A percentile compares a stretch with the other conserved stretches of the same genome.
Conservation (phyloP, 1,284 basidiomycete genomes). For the Trametes polyzona region DNA sequence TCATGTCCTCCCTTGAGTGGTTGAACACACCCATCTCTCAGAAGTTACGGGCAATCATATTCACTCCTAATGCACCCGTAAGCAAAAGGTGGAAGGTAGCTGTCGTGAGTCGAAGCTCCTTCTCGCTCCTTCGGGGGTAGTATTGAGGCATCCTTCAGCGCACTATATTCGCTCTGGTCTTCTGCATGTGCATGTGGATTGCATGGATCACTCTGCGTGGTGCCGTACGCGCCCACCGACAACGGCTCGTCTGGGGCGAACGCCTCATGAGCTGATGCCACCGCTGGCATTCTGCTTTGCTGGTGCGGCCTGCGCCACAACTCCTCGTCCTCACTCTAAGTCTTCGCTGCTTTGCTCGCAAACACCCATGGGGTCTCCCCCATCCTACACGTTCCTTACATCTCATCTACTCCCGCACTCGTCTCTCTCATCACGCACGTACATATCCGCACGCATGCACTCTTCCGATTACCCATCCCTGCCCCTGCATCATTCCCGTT, state of each 20-base stretch:
- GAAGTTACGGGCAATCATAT: constrained; percentile 70
- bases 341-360: background rate
- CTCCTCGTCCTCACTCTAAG: background rate
- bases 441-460: constrained; percentile 2
- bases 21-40: constrained; percentile 74
- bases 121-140: background rate
- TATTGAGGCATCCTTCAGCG: constrained; percentile 40
- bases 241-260: constrained; percentile 77
- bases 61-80: constrained; percentile 69
- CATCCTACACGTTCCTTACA: background rate
- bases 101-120: constrained; percentile 39
- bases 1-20: constrained; percentile 68
- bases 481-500: background rate
- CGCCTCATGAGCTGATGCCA: constrained; percentile 62
- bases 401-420: background rate
- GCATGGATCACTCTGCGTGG: constrained; percentile 65
- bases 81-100: constrained; percentile 65
- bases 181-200: constrained; percentile 60
- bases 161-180: constrained; percentile 54
- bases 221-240: constrained; percentile 68
- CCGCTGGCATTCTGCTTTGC: background rate
- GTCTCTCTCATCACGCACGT: constrained; percentile 3
- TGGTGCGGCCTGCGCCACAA: background rate
- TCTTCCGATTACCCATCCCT: background rate
- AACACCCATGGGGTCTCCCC: no score